These are phyloP conservation scores for Picochlorum sp. DNA, from an alignment of 139 green algal genomes.

Conservation along the genomic window DNA sequence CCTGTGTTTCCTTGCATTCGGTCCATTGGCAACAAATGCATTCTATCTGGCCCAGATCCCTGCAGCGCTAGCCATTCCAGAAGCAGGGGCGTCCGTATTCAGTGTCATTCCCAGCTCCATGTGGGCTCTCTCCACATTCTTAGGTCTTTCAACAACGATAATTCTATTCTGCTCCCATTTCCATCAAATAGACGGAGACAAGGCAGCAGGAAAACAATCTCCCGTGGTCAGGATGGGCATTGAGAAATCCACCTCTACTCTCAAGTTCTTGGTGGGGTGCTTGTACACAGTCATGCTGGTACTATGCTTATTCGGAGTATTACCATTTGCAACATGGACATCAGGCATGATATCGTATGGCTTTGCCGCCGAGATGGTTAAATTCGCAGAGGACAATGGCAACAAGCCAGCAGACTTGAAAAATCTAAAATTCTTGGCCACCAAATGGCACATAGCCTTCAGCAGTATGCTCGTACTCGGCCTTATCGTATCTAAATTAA, in stretches of 20 bases:
- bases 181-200: constrained; percentile 82
- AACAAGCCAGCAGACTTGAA: constrained; percentile 15
- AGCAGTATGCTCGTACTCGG: constrained; percentile 22
- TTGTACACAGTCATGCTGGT: constrained; percentile 15
- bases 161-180: constrained; percentile 96
- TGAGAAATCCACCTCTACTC: constrained; percentile 16
- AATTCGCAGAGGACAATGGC: constrained; percentile 16
- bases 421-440: constrained; percentile 30
- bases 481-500: constrained; percentile 23
- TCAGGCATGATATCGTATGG: constrained; percentile 26
- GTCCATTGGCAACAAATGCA: constrained; percentile 77
- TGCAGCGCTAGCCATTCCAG: neutral
- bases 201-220: constrained; percentile 67
- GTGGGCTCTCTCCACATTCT: constrained; percentile 33
- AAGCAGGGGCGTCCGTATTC: neutral
- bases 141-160: constrained; percentile 77
- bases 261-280: constrained; percentile 25
- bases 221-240: constrained; percentile 76
- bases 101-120: neutral
- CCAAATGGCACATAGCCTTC: constrained; percentile 31
- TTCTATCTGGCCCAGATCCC: constrained; percentile 81
- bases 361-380: constrained; percentile 25
- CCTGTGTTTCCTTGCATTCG: constrained; percentile 95
- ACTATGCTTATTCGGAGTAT: constrained; percentile 14
- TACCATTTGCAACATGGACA: constrained; percentile 26